A percentile compares a stretch with the other conserved stretches of the same genome.
phyloP scores from a whole-genome alignment of 2,329 filamentous ascomycete genomes.

The Alternaria consortialis region DNA sequence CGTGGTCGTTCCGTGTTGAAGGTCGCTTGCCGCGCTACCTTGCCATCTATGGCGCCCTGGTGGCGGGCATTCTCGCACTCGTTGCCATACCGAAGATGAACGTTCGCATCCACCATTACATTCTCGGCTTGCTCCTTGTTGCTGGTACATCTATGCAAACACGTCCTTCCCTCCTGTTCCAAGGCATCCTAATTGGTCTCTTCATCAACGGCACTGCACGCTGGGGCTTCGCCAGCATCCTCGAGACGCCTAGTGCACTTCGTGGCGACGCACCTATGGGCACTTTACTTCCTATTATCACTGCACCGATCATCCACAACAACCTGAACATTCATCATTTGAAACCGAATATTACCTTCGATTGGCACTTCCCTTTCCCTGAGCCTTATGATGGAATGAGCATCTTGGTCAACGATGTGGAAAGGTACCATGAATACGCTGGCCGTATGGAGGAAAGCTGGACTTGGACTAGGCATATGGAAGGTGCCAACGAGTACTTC shows the following conservation, averaged over 20 bases:
- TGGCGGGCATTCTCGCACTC: slow-evolving; percentile 79
- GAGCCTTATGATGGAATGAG: slow-evolving; percentile 75
- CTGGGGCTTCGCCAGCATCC: slow-evolving; percentile 90
- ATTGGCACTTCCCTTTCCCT: slow-evolving; percentile 59
- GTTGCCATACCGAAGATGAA: slow-evolving; percentile 78
- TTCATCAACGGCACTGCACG: slow-evolving; percentile 94
- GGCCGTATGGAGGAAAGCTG: slow-evolving; percentile 61
- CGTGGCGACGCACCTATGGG: slow-evolving; percentile 64
- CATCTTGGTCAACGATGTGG: slow-evolving; percentile 85
- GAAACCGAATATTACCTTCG: slow-evolving; percentile 69
- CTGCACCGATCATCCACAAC: slow-evolving; percentile 56
- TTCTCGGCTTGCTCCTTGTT: slow-evolving; percentile 84
- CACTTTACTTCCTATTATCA: slow-evolving; percentile 65
- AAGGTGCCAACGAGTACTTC: slow-evolving; percentile 72
- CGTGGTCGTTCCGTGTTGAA: slow-evolving; percentile 86
- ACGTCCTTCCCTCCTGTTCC: slow-evolving; percentile 82
- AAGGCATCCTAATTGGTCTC: slow-evolving; percentile 86
- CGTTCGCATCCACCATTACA: slow-evolving; percentile 93
- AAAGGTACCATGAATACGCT: slow-evolving; percentile 75
- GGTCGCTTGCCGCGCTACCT: slow-evolving; percentile 81
- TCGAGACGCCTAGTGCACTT: slow-evolving; percentile 81
- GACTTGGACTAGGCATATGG: slow-evolving; percentile 65
- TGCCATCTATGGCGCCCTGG: slow-evolving; percentile 77
- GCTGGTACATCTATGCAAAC: slow-evolving; percentile 91
- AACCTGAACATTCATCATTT: slow-evolving; percentile 52